Evolutionary conservation across 1,284 basidiomycete species (phyloP).

Genomic region (Testicularia cyperi): DNA sequence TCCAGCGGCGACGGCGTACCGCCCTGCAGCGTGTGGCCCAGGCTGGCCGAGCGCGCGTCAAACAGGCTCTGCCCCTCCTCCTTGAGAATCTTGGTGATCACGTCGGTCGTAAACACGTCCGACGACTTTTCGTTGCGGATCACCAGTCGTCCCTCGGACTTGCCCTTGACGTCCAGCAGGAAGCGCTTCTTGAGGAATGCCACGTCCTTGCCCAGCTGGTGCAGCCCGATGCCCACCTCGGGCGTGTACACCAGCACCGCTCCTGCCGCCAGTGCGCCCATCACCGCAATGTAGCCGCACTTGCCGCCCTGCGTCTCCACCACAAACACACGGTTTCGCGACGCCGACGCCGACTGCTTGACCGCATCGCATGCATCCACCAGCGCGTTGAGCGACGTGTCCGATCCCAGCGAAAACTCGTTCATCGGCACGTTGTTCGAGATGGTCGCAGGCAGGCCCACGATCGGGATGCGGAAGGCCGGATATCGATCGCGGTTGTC

Average conservation of each 20-base stretch:
- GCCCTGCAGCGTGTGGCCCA: constrained; percentile 95
- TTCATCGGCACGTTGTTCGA: constrained; percentile 98
- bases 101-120: constrained; percentile 83
- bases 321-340: constrained; percentile 91
- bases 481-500: constrained; percentile 79
- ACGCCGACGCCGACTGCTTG: constrained; percentile 94
- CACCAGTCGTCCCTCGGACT: constrained; percentile 86
- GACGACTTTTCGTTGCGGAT: constrained; percentile 80
- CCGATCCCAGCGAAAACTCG: constrained; percentile 90
- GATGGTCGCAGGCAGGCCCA: constrained; percentile 72
- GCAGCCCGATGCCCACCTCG: constrained; percentile 81
- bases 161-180: constrained; percentile 80
- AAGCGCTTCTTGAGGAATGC: constrained; percentile 86
- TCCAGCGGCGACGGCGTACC: constrained; percentile 92
- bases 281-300: constrained; percentile 90
- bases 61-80: constrained; percentile 90
- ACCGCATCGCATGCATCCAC: constrained; percentile 97
- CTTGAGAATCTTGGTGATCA: constrained; percentile 89
- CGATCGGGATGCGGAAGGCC: constrained; percentile 69
- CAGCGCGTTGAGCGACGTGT: constrained; percentile 94
- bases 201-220: constrained; percentile 79
- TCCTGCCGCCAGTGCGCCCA: constrained; percentile 92
- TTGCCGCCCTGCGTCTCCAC: constrained; percentile 97
- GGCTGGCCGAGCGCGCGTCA: constrained; percentile 86
- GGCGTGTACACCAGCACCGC: constrained; percentile 92